These are phyloP conservation scores for Fusarium chuoi DNA, from an alignment of 2,329 filamentous ascomycete species.

Conservation along the genomic window DNA sequence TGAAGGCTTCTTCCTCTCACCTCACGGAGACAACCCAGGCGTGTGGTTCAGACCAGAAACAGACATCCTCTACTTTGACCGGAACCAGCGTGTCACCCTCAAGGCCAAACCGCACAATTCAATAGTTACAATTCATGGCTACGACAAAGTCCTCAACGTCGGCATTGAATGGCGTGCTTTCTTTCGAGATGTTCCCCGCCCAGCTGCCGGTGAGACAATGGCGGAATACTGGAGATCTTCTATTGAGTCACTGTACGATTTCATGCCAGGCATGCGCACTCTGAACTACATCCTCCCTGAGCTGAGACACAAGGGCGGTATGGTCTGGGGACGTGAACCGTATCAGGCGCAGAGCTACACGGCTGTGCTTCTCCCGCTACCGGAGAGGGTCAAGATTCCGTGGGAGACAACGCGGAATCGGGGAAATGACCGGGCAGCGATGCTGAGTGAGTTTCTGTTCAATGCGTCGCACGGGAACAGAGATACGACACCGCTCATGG, in stretches of 20 bases:
- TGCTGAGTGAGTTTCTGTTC: slow-evolving; percentile 9
- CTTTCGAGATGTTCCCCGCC: slow-evolving; percentile 42
- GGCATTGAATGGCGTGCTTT: slow-evolving; percentile 47
- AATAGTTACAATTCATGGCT: slow-evolving; percentile 24
- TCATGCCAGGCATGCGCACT: slow-evolving; percentile 38
- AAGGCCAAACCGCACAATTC: slow-evolving; percentile 16
- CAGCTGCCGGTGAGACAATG: slow-evolving; percentile 33
- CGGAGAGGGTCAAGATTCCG: slow-evolving; percentile 35
- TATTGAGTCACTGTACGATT: slow-evolving; percentile 33
- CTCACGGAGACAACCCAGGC: slow-evolving; percentile 13
- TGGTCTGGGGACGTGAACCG: slow-evolving; percentile 44
- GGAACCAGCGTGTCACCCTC: slow-evolving; percentile 39
- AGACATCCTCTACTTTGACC: slow-evolving; percentile 47
- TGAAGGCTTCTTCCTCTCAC: slow-evolving; percentile 42
- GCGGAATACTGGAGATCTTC: slow-evolving; percentile 34
- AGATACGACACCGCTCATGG: slow-evolving; percentile 1
- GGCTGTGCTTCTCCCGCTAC: slow-evolving; percentile 35
- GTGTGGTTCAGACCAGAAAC: slow-evolving; percentile 43
- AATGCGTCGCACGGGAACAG: neutral
- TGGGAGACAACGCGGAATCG: slow-evolving; percentile 36
- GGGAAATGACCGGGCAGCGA: neutral
- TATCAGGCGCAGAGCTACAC: slow-evolving; percentile 30
- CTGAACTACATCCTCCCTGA: slow-evolving; percentile 45
- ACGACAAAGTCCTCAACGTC: slow-evolving; percentile 43
- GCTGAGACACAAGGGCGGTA: slow-evolving; percentile 41